These are phyloP conservation scores for Thyridium curvatum DNA, from an alignment of 2,329 filamentous ascomycete species.

Conservation along the genomic window DNA sequence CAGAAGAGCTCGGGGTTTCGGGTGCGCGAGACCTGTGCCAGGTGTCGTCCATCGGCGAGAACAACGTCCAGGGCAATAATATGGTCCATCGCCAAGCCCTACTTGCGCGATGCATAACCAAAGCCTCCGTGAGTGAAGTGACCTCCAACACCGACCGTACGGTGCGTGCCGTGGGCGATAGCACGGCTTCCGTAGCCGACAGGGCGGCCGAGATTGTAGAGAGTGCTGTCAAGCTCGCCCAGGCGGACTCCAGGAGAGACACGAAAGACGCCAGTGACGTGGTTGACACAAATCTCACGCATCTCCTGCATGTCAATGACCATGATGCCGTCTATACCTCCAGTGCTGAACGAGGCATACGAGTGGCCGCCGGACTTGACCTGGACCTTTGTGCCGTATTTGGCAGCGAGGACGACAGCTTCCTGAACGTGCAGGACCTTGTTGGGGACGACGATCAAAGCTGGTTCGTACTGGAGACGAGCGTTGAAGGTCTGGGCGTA, in stretches of 20 bases:
- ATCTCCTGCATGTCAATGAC: slow-evolving; percentile 33
- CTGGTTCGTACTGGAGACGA: slow-evolving; percentile 21
- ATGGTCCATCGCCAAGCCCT: slow-evolving; percentile 44
- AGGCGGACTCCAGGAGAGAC: slow-evolving; percentile 34
- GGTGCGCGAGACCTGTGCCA: slow-evolving; percentile 8
- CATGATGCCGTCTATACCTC: slow-evolving; percentile 32
- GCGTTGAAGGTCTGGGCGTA: slow-evolving; percentile 20
- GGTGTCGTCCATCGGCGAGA: slow-evolving; percentile 19
- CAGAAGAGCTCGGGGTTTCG: slow-evolving; percentile 17
- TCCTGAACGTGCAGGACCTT: slow-evolving; percentile 31
- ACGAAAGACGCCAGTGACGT: slow-evolving; percentile 19
- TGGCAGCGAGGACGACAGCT: slow-evolving; percentile 37
- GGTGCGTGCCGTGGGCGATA: slow-evolving; percentile 36
- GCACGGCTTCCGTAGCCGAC: slow-evolving; percentile 20
- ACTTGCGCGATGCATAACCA: slow-evolving; percentile 35
- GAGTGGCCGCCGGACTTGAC: slow-evolving; percentile 46
- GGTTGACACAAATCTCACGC: slow-evolving; percentile 24
- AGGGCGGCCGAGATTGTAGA: slow-evolving; percentile 17
- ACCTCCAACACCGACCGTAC: slow-evolving; percentile 36
- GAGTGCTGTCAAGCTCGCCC: slow-evolving; percentile 30
- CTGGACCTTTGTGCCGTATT: slow-evolving; percentile 37
- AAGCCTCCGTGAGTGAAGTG: slow-evolving; percentile 41
- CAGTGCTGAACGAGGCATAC: slow-evolving; percentile 42
- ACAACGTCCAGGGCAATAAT: slow-evolving; percentile 42
- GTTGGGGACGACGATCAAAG: slow-evolving; percentile 21